Conservation (phyloP, 2,329 filamentous ascomycete genomes). For the Myriosclerotinia scirpicola region DNA sequence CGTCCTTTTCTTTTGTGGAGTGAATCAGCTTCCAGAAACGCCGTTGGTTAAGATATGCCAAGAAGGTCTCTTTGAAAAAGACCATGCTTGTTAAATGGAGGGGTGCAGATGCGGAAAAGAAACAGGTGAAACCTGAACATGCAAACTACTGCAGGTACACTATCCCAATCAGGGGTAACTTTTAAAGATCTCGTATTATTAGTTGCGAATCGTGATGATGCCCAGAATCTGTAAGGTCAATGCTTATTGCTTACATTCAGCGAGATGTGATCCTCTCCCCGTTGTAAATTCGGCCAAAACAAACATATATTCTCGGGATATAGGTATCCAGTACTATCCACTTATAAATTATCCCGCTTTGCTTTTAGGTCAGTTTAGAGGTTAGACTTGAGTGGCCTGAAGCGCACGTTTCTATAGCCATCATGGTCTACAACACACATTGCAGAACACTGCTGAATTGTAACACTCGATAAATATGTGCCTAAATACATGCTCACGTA, state of each 20-base stretch:
- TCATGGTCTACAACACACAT: too few species aligned
- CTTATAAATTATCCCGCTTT: not conserved
- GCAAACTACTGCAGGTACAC: slow-evolving; percentile 23
- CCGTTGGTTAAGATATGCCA: slow-evolving; percentile 13
- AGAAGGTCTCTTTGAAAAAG: slow-evolving; percentile 4
- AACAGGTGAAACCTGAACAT: slow-evolving; percentile 19
- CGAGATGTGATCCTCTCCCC: not conserved
- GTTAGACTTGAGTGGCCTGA: too few species aligned
- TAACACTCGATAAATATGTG: not conserved
- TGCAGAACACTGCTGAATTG: not conserved
- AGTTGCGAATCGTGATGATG: slow-evolving; percentile 14
- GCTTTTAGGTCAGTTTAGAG: not conserved
- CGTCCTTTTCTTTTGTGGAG: slow-evolving; percentile 10
- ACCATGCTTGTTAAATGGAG: slow-evolving; percentile 13
- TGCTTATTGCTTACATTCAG: slow-evolving; percentile 17
- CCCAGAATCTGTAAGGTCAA: slow-evolving; percentile 16
- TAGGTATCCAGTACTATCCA: not conserved
- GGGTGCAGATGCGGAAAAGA: slow-evolving; percentile 9
- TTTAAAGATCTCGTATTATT: slow-evolving; percentile 4
- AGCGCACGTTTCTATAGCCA: too few species aligned
- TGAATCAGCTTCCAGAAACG: not conserved
- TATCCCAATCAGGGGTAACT: slow-evolving; percentile 17
- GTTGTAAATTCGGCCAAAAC: not conserved
- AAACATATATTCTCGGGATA: not conserved
- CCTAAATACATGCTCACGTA: not conserved